These are phyloP conservation scores for Pichia manshurica DNA, from an alignment of 805 yeast species.

Conservation along the genomic window DNA sequence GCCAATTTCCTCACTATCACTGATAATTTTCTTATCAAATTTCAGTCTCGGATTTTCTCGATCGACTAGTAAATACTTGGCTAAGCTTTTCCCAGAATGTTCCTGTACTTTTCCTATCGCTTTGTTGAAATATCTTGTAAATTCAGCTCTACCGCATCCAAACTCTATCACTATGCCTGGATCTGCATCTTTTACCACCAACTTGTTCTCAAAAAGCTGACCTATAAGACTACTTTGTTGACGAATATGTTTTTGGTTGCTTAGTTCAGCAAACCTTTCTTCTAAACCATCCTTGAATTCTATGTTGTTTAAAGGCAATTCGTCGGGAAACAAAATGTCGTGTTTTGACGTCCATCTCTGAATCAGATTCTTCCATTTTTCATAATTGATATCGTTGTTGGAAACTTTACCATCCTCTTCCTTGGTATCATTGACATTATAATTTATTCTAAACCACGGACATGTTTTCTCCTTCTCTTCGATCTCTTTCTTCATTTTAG, in stretches of 20 bases:
- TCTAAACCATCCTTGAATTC: slow-evolving; percentile 31
- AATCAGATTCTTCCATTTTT: slow-evolving; percentile 22
- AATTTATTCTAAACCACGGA: slow-evolving; percentile 45
- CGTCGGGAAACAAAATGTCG: slow-evolving; percentile 12
- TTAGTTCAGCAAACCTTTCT: slow-evolving; percentile 42
- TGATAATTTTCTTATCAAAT: slow-evolving; percentile 59
- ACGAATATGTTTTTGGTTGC: slow-evolving; percentile 65
- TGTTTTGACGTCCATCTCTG: slow-evolving; percentile 12
- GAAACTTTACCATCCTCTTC: neutral
- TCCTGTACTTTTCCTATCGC: slow-evolving; percentile 20
- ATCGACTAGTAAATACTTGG: slow-evolving; percentile 57
- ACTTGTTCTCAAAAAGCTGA: slow-evolving; percentile 41
- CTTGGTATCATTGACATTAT: slow-evolving; percentile 34
- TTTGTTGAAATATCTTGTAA: slow-evolving; percentile 55
- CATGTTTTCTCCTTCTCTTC: slow-evolving; percentile 26
- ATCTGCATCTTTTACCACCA: slow-evolving; percentile 31
- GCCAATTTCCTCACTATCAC: slow-evolving; percentile 40
- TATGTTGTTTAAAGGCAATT: slow-evolving; percentile 17
- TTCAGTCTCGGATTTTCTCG: slow-evolving; percentile 75
- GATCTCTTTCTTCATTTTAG: slow-evolving; percentile 28
- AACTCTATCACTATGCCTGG: slow-evolving; percentile 55
- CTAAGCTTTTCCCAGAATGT: neutral
- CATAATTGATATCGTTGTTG: slow-evolving; percentile 14
- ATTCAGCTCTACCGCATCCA: slow-evolving; percentile 89
- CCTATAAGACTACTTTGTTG: slow-evolving; percentile 82